Evolutionary conservation across 2,329 filamentous ascomycete species (phyloP).

Genomic region (Sclerotinia borealis): DNA sequence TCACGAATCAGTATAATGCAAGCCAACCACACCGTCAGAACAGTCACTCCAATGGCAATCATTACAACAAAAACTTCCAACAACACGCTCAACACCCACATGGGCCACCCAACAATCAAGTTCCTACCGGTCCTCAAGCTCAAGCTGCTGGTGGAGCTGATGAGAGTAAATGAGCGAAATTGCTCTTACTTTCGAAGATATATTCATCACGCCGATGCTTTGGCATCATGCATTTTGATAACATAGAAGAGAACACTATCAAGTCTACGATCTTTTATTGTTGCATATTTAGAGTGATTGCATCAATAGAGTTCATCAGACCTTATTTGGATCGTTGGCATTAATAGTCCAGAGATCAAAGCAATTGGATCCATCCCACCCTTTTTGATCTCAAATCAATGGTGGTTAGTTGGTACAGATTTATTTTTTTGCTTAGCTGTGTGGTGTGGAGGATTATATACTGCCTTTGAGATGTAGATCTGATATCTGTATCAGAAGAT

Average conservation of each 20-base stretch:
- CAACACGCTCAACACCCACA: constrained; percentile 36
- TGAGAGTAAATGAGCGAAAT: constrained; percentile 41
- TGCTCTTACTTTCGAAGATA: constrained; percentile 14
- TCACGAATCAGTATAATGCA: constrained; percentile 54
- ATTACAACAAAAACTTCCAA: constrained; percentile 45
- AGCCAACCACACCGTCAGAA: constrained; percentile 47
- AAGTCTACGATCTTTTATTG: constrained; percentile 20
- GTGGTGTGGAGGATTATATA: constrained; percentile 17
- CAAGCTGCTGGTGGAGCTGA: constrained; percentile 38
- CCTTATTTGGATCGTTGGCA: constrained; percentile 24
- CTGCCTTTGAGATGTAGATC: constrained; percentile 22
- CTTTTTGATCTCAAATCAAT: constrained; percentile 4
- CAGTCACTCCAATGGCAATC: constrained; percentile 44
- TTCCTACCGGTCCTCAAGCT: constrained; percentile 34
- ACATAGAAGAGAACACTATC: constrained; percentile 21
- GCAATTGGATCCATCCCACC: constrained; percentile 17
- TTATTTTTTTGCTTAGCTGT: constrained; percentile 27
- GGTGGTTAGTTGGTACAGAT: constrained; percentile 26
- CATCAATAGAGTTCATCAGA: constrained; percentile 25
- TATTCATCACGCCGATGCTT: constrained; percentile 28
- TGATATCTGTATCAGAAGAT: constrained; percentile 26
- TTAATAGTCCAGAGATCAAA: constrained; percentile 16
- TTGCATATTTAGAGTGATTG: constrained; percentile 28
- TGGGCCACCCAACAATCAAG: constrained; percentile 35
- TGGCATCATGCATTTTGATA: constrained; percentile 27